Evolutionary conservation across 371 early-diverging fungal genomes (phyloP), one percentile per base, ranked within the genome.

Genomic region (Mucor indicus): DNA sequence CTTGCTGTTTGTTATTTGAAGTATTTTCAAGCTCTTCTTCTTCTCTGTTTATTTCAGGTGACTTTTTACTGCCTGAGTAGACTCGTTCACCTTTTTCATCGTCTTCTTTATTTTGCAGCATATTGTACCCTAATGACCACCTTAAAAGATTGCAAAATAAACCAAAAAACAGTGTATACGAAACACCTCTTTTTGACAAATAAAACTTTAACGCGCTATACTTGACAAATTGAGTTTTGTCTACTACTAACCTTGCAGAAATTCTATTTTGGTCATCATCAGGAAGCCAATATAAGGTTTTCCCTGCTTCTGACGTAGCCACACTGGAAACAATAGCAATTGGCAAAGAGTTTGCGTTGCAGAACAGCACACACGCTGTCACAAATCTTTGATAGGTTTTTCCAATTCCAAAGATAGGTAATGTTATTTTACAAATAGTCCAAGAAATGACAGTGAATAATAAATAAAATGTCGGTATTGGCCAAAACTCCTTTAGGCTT

Each of bases 91-190:
- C 58, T 13, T 63, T 62, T 16, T 62, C 66, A n/a, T 65, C 66
- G 3, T 55, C 63, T 15, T 57, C 39, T 5, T 20, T 43, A 17
- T 55, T 53, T 27, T 57, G 72, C 38, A 90, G 56, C 16, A 90
- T 56, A 4, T 72, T 67, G 36, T 85, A 81, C 27, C 90, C 90
- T 49, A 85, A 87, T 22, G 85, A 86, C 87, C 88, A 90, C 16
- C 88, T 81, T 38, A 88, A 54, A 15, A 89, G 57, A 49, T 90
- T 90, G 54, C 85, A 79, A 65, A 88, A 79, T 53, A 87, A 77
- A 32, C 84, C 87, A 62, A 79, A 88, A 35, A 90, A 82, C 44
- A 90, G 68, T 20, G 83, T 83, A 51, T 90, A 90, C 0, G 87
- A 83, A 23, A 90, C 77, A 13, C 89, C 87, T 51, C 90, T 79